Evolutionary conservation across 2,329 filamentous ascomycete species (phyloP), one percentile per base, ranked within the genome.

Genomic region (Leptoxyphium fumago): DNA sequence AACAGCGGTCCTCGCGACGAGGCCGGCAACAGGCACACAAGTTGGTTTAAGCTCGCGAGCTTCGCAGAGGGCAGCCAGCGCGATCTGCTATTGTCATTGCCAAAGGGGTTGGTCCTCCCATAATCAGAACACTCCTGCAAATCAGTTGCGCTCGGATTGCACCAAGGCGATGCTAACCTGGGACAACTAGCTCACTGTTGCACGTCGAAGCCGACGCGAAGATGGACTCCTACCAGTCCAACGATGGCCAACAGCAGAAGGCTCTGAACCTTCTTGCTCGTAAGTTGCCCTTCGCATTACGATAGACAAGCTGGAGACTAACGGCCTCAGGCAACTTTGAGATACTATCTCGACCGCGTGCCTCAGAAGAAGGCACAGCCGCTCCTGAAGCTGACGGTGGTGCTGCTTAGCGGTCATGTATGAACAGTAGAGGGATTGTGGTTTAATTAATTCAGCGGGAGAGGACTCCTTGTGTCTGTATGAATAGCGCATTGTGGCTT

Each of bases 151-250:
- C 21, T 7, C 4, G 13, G 10, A 38, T 38, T 4, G 21, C 21
- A 26, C 21, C 21, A 26, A 7, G 7, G 7, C 21, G 21, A 26
- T 21, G 45, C 34, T 43, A 15, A 46, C 53, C 55, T 30, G 38
- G 40, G 34, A 29, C 42, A 47, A 48, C 21, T 55, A 94, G 88
- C 48, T 74, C 85, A 11, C 69, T 86, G 42, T 72, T 98, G 49
- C 86, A 77, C 58, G 70, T 96, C 41, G 89, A 96, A 63, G 88
- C 83, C 39, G 85, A 95, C 48, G 82, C 81, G 48, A 68, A 67
- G 52, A 78, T 89, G 67, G 72, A 67, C 53, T 69, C 64, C 39
- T 89, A 77, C 60, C 74, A 82, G 52, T 79, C 82, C 53, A 61
- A 69, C 45, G 82, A 91, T 40, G 84, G 84, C 61, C 80, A 80